A percentile compares a stretch with the other conserved stretches of the same genome.
Evolutionary conservation across 305 asterid genomes (phyloP).

Genomic region (Fraxinus xanthoxyloides): DNA sequence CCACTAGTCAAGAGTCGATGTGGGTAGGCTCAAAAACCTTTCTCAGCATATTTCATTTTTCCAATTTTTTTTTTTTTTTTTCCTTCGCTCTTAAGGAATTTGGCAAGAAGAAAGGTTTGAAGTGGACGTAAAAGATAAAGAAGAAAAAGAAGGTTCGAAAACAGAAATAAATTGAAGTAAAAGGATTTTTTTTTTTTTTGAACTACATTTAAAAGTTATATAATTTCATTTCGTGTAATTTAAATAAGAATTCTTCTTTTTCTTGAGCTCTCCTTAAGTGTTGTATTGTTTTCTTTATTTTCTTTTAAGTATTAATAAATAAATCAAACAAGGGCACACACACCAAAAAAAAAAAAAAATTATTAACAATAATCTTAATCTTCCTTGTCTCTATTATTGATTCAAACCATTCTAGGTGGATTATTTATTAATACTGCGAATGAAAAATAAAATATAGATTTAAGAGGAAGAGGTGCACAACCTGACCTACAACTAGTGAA

Average conservation of each 20-base stretch:
- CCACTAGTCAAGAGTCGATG: slow-evolving; percentile 1
- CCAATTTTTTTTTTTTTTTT: not conserved
- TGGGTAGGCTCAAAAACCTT: not conserved
- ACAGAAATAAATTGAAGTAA: not conserved
- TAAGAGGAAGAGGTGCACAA: not conserved
- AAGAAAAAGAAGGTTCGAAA: no score
- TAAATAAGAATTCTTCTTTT: no score
- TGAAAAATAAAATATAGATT: no score
- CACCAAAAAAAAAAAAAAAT: no score
- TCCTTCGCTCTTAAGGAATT: not conserved
- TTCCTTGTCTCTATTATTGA: not conserved
- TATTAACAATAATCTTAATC: not conserved
- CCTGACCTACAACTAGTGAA: not conserved
- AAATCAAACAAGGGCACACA: no score
- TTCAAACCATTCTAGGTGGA: not conserved
- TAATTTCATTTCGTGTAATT: not conserved
- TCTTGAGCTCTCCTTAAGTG: not conserved
- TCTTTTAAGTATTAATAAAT: no score
- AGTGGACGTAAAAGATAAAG: not conserved
- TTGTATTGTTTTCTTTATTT: not conserved
- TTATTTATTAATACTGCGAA: no score
- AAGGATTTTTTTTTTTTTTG: not conserved
- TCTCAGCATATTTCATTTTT: not conserved
- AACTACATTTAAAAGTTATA: not conserved
- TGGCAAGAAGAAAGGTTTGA: not conserved